Base-by-base conservation (phyloP, 257 asterid genomes). In the Mitragyna speciosa region DNA sequence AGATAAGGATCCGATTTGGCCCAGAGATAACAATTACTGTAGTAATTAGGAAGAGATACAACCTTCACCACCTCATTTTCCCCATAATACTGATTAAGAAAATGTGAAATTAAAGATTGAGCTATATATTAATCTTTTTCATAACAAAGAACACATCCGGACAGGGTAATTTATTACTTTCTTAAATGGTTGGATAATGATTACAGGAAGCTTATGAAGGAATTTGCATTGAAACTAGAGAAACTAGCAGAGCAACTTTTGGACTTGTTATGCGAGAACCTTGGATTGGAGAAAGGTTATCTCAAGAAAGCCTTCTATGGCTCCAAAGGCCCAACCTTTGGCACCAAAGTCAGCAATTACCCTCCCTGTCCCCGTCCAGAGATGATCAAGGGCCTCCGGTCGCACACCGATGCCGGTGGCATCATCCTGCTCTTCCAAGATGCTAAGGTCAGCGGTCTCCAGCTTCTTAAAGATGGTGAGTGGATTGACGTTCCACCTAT, bases 351-450 rank as follows among this genome's bases (percentile, higher is more conserved):
- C 24, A 88, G 95, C 89, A 92, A 88, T 76, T 92, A 92, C 67
- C 95, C 93, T 0, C 92, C 93, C 0, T 92, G 97, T 78, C 91
- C 93, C 7, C 75, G 69, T 14, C 95, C 93, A 0, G 92, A 92
- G 24, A 81, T 76, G 83, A 87, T 89, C 14, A 87, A 83, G 52
- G 97, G 93, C 51, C 87, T 92, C 0, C 83, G 97, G 41, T 91
- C 93, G 61, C 97, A 90, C 89, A 92, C 93, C 3, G 97, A 90
- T 48, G 97, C 97, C 0, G 97, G 95, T 0, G 97, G 97, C 5
- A 87, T 92, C 24, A 88, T 92, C 82, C 70, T 92, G 10, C 90
- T 92, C 11, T 89, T 86, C 86, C 97, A 92, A 67, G 94, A 92
- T 59, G 97, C 89, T 17, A 89, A 83, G 78, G 97, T 85, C 8